Base-by-base conservation (phyloP, 1,284 basidiomycete genomes). In the Cutaneotrichosporon cavernicola region DNA sequence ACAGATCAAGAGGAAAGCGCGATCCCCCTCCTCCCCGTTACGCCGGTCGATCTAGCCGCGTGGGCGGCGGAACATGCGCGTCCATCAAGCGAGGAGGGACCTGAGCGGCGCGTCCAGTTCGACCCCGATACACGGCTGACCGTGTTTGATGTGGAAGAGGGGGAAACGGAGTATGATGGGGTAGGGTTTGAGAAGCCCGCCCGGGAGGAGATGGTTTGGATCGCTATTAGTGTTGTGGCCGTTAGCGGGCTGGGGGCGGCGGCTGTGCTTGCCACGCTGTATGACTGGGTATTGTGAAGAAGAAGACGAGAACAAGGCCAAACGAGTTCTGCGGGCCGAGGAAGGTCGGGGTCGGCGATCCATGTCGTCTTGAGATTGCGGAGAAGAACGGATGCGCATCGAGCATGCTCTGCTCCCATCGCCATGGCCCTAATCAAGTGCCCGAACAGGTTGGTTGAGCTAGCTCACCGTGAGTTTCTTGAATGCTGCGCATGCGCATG, bases 181-280 rank as follows among this genome's bases (percentile, higher is more conserved):
- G 65, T 64, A 6, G 70, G 65, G 46, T 79, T 79, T 43, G 72
- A 79, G 62, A 59, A 56, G 32, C 74, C 73, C 1, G 68, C 67
- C 21, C 65, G 68, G 18, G 65, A 64, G 22, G 77, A 79, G 68
- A 51, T 73, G 51, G 21, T 72, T 6, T 66, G 58, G 2, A 73
- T 77, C n/a, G 30, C 70, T 14, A 16, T 70, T 3, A 72, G 70
- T 56, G 47, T 73, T 6, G 58, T 46, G 3, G 72, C 64, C 9
- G 73, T 79, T 11, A 26, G 65, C 9, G 43, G 73, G 1, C 50
- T 79, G 26, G 67, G 73, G 3, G 51, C 73, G 1, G 73, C 73
- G 11, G 77, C 77, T 13, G 75, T 72, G 0, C 62, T 76, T 21
- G 75, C 77, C 10, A 79, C 77, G 3, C 69, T 79, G 14, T 79